phyloP scores from a whole-genome alignment of 306 rosid genomes.

The Cotoneaster glaucophyllus region DNA sequence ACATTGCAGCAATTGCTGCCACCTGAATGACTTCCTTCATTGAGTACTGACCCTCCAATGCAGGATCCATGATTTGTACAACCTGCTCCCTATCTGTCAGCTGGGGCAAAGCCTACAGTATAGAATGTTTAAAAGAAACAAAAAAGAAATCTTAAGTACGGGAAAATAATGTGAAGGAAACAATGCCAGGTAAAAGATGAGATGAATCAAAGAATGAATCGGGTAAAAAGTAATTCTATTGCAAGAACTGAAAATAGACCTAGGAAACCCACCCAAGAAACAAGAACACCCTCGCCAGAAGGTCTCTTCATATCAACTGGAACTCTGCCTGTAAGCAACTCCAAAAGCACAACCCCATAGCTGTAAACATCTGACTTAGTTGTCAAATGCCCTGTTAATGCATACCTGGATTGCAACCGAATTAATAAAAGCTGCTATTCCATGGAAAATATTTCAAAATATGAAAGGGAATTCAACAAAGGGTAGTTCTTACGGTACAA shows the following conservation, averaged over 20 bases:
- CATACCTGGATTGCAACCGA: constrained; percentile 55
- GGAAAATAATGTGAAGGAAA: neutral
- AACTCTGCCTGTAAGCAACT: constrained; percentile 87
- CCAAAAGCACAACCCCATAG: constrained; percentile 87
- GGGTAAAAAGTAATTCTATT: neutral
- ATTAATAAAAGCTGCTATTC: neutral
- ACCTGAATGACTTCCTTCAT: constrained; percentile 95
- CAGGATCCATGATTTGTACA: constrained; percentile 79
- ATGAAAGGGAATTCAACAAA: neutral
- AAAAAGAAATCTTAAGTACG: neutral
- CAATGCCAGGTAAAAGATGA: neutral
- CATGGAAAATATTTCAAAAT: neutral
- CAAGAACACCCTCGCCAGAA: constrained; percentile 82
- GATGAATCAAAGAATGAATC: neutral
- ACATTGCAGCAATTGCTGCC: constrained; percentile 93
- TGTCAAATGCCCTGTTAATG: constrained; percentile 91
- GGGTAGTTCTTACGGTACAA: neutral
- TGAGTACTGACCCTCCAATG: constrained; percentile 79
- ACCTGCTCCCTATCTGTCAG: constrained; percentile 85
- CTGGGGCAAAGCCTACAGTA: constrained; percentile 72
- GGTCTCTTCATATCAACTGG: constrained; percentile 96
- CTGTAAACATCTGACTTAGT: constrained; percentile 94
- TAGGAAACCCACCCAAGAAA: constrained; percentile 71
- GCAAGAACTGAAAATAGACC: neutral
- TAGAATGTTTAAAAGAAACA: neutral